phyloP scores from a whole-genome alignment of 2,329 filamentous ascomycete species.

The Xylaria sp. region DNA sequence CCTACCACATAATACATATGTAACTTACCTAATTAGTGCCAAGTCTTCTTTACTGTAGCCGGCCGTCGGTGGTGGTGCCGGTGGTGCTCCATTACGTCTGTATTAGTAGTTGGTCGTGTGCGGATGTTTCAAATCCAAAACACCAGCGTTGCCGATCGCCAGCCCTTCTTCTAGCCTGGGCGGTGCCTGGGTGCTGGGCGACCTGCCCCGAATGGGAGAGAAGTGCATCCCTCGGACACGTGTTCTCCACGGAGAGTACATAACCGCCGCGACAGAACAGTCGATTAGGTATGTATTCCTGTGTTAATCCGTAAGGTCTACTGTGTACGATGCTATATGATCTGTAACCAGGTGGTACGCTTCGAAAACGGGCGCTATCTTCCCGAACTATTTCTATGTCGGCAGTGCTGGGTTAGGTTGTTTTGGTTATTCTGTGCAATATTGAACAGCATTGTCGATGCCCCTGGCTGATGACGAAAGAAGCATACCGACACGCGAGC shows the following conservation, averaged over 20 bases:
- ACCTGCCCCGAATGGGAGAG: slow-evolving; percentile 30
- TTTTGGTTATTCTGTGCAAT: background rate
- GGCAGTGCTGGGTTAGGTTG: slow-evolving; percentile 18
- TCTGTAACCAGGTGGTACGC: background rate
- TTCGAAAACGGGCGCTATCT: slow-evolving; percentile 27
- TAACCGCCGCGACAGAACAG: slow-evolving; percentile 10
- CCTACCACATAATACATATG: background rate
- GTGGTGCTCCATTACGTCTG: background rate
- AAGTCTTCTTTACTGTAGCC: slow-evolving; percentile 14
- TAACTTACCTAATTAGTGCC: slow-evolving; percentile 10
- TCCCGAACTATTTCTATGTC: slow-evolving; percentile 25
- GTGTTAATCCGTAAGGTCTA: background rate
- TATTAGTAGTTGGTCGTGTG: background rate
- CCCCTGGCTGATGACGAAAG: background rate
- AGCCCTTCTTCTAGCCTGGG: slow-evolving; percentile 6
- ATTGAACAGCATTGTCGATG: background rate
- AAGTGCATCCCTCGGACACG: slow-evolving; percentile 22
- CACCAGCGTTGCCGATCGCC: slow-evolving; percentile 29
- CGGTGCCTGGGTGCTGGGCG: background rate
- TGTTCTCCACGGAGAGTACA: slow-evolving; percentile 27
- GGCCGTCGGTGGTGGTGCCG: slow-evolving; percentile 16
- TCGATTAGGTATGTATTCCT: background rate
- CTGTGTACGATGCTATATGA: background rate
- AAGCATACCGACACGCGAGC: background rate
- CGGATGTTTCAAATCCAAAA: slow-evolving; percentile 37